Base-by-base conservation (phyloP, 208 protist species). In the Acanthamoeba rhysodes region DNA sequence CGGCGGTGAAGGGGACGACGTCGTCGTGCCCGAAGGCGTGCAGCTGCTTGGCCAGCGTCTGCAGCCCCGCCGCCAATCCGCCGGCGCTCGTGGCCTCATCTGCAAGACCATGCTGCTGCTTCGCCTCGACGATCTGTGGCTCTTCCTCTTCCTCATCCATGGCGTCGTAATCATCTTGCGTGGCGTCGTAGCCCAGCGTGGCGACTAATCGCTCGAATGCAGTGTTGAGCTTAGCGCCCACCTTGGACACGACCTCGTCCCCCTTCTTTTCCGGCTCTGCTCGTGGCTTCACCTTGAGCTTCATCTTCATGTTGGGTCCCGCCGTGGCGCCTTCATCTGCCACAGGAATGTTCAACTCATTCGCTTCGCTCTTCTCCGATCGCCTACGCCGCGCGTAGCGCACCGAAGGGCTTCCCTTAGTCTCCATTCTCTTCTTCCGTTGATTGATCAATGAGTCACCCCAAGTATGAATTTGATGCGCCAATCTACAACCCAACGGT, bases 1-100 rank as follows among this genome's bases (percentile, higher is more conserved):
- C 45, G 16, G 14, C 7, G 12, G 72, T 27, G 27, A 68, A 20
- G 7, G 29, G 29, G 32, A 59, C 78, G n/a, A 85, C 48, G 24
- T 85, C 78, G 41, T 85, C 62, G 48, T 85, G 78, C 1, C 78
- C 78, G 45, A 85, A 85, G 16, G 78, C 78, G 16, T 85, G 78
- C 45, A 85, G 48, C 78, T 85, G 78, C 45, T 85, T 59, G 7
- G 78, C 45, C 9, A 85, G 78, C 78, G 78, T 62, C 45, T 59
- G 78, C 16, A 85, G 78, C 29, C 78, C 78, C 1, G 78, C 37
- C 14, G 78, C 78, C 20, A 85, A 41, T 50, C 78, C 78, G 16
- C 29, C 64, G 5, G 20, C 62, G 24, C n/a, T 70, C 3, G 6
- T 48, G 37, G 29, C 22, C 6, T 37, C 74, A 48, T 82, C 74